Conservation (phyloP, 2,329 filamentous ascomycete genomes). For the Setomelanomma holmii region DNA sequence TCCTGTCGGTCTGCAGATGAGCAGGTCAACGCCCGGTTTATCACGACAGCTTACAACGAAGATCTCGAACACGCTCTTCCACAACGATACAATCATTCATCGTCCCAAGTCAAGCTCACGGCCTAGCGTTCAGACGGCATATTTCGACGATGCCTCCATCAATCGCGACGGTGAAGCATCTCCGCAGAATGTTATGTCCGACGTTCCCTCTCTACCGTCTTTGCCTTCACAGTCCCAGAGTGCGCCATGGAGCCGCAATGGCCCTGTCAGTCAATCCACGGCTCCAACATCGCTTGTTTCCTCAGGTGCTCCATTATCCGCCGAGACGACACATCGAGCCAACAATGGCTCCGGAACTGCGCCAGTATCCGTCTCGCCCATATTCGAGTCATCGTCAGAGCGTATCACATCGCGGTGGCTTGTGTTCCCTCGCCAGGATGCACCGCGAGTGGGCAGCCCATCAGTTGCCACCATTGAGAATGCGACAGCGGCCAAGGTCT, state of each 20-base stretch:
- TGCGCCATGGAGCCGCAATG: slow-evolving; percentile 35
- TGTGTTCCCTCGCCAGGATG: slow-evolving; percentile 44
- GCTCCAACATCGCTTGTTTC: slow-evolving; percentile 45
- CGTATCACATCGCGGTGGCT: slow-evolving; percentile 32
- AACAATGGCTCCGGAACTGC: slow-evolving; percentile 20
- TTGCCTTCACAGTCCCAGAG: slow-evolving; percentile 38
- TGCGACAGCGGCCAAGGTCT: slow-evolving; percentile 81
- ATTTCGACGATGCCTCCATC: slow-evolving; percentile 11
- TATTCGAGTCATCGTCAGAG: slow-evolving; percentile 19
- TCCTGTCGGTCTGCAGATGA: slow-evolving; percentile 25
- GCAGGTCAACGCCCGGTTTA: slow-evolving; percentile 39
- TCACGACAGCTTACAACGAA: slow-evolving; percentile 34
- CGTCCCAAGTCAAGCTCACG: slow-evolving; percentile 37
- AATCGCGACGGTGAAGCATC: slow-evolving; percentile 6
- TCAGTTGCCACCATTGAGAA: slow-evolving; percentile 73
- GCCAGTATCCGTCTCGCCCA: slow-evolving; percentile 19
- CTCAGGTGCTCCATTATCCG: slow-evolving; percentile 39
- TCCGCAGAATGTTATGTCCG: slow-evolving; percentile 16
- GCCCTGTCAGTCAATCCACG: slow-evolving; percentile 39
- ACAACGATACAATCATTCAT: slow-evolving; percentile 42
- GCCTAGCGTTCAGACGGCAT: slow-evolving; percentile 30
- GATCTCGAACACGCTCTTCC: slow-evolving; percentile 33
- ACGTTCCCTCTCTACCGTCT: slow-evolving; percentile 24
- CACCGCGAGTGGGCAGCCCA: slow-evolving; percentile 40
- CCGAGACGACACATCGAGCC: slow-evolving; percentile 33